Conservation (phyloP, 31 red algal genomes). For the Bonnemaisonia californica region DNA sequence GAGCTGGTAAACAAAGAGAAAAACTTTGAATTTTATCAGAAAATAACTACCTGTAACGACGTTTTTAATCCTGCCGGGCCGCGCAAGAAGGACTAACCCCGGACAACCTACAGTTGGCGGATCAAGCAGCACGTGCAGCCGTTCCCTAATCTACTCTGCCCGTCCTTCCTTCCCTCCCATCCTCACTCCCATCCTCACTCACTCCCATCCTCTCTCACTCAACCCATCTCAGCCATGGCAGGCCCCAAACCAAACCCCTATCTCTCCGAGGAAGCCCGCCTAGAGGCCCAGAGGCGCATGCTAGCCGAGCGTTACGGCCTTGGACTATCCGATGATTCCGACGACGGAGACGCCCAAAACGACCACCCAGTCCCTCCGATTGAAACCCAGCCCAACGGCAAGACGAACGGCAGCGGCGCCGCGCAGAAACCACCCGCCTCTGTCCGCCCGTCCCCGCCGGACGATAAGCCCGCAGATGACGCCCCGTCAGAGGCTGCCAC, state of each 20-base stretch:
- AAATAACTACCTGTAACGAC: too few relatives aligned
- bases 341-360: slow-evolving; percentile 47
- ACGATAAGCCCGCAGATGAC: slow-evolving; percentile 7
- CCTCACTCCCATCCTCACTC: slow-evolving; percentile 9
- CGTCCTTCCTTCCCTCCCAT: background rate
- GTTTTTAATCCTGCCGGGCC: too few relatives aligned
- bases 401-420: slow-evolving; percentile 26
- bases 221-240: slow-evolving; percentile 47
- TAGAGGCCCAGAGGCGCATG: slow-evolving; percentile 79
- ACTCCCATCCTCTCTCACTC: too few relatives aligned
- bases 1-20: too few relatives aligned
- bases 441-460: slow-evolving; percentile 7
- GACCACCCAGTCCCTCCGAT: slow-evolving; percentile 15
- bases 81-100: too few relatives aligned
- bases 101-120: too few relatives aligned
- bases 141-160: background rate
- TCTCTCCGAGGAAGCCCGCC: slow-evolving; percentile 72
- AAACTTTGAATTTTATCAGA: too few relatives aligned
- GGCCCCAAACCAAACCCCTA: slow-evolving; percentile 64
- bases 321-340: slow-evolving; percentile 55
- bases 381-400: slow-evolving; percentile 2
- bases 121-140: background rate
- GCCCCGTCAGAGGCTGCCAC: slow-evolving; percentile 59
- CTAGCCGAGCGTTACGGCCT: slow-evolving; percentile 82
- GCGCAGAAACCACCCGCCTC: slow-evolving; percentile 14